Evolutionary conservation across 352 stramenopile genomes (phyloP), one percentile per base, ranked within the genome.

Genomic region (Phytophthora idaei): DNA sequence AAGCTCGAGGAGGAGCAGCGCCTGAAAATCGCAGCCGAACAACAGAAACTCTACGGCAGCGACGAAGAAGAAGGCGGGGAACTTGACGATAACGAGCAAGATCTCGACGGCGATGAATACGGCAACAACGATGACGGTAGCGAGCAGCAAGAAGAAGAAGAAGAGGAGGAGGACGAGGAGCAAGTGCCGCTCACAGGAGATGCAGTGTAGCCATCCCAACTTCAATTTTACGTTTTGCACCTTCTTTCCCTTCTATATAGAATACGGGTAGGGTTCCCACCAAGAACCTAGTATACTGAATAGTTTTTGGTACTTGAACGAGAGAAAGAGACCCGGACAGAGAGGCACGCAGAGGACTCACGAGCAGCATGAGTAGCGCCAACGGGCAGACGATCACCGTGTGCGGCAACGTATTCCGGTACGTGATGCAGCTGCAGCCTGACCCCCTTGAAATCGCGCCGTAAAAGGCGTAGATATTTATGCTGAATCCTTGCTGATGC

Each of bases 331-430:
- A 68, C 49, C 29, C 54, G 49, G 32, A 41, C 64, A 37, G 64
- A 67, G 50, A 59, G 52, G 34, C 66, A 64, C 59, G 21, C n/a
- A 46, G 31, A 41, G 25, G 27, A 48, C 28, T 31, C 25, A 7
- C 14, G 29, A 56, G 64, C 49, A 68, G 57, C 57, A 91, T 91
- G 83, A 91, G 70, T 51, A 71, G 76, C 45, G 73, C 53, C 39
- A 91, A 84, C 53, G 85, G 85, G 12, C 82, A 93, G 71, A 90
- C 85, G 15, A 90, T 93, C 59, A 87, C 81, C 29, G 85, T 93
- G 42, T 90, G 85, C 54, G 85, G 85, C 70, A 93, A 93, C 67
- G 76, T 93, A 37, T 91, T 93, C 69, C 80, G 85, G 85, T 93
- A 51, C 50, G 74, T 75, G 11, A 11, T 64, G 48, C 49, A 9